These are phyloP conservation scores for Chaetomium sp. DNA, from an alignment of 2,329 filamentous ascomycete species.

Conservation along the genomic window DNA sequence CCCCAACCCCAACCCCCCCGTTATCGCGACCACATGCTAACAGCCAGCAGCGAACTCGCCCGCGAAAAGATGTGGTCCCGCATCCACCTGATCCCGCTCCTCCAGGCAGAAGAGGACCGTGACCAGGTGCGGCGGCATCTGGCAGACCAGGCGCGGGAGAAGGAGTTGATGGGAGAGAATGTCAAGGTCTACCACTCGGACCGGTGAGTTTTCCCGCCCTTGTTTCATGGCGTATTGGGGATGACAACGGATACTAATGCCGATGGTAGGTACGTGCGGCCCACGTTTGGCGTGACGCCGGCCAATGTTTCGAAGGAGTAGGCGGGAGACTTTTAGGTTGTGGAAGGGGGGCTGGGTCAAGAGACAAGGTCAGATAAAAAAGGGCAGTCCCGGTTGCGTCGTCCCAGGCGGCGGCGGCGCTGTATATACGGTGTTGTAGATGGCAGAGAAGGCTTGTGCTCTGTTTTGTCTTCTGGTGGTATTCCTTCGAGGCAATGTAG, in stretches of 20 bases:
- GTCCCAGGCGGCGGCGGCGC: not conserved
- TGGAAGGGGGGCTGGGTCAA: not conserved
- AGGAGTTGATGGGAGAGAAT: slow-evolving; percentile 83
- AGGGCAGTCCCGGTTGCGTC: no score
- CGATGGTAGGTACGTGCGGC: slow-evolving; percentile 56
- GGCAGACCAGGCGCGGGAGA: slow-evolving; percentile 87
- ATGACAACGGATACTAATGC: not conserved
- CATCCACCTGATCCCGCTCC: slow-evolving; percentile 88
- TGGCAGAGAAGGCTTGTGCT: not conserved
- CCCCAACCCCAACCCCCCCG: not conserved
- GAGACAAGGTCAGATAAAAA: no score
- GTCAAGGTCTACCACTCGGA: slow-evolving; percentile 86
- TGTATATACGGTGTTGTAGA: slow-evolving; percentile 4
- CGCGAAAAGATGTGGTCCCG: slow-evolving; percentile 98
- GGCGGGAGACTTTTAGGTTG: not conserved
- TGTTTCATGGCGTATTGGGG: not conserved
- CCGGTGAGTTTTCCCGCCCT: slow-evolving; percentile 59
- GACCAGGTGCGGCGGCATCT: slow-evolving; percentile 86
- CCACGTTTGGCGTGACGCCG: slow-evolving; percentile 77
- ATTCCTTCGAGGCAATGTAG: not conserved
- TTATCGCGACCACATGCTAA: not conserved
- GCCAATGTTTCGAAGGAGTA: slow-evolving; percentile 54
- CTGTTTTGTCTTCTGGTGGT: not conserved
- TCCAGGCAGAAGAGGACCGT: slow-evolving; percentile 95
- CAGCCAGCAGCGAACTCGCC: slow-evolving; percentile 71